Base-by-base conservation (phyloP, 805 yeast species). In the Kuraishia cidri region DNA sequence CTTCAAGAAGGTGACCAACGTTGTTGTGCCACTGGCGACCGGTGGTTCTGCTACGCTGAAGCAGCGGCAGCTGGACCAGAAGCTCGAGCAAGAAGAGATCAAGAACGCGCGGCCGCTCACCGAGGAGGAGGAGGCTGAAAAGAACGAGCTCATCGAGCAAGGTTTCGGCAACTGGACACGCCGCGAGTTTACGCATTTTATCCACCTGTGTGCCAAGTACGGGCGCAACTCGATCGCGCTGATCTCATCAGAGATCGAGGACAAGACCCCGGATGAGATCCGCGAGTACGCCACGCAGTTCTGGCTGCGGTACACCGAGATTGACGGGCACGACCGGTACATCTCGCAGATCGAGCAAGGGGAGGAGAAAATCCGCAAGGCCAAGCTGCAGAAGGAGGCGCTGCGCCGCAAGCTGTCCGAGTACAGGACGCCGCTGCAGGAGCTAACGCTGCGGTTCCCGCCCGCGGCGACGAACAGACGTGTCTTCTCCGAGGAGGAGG, bases 241-340 rank as follows among this genome's bases (percentile, higher is more conserved):
- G 2, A 88, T 92, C 36, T 78, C 94, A 0, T 48, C 69, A 9
- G 96, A 88, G 49, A 73, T 88, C 50, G 88, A 82, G 17, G 87
- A 79, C 33, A 92, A 92, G 55, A 69, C 87, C 0, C 53, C 62
- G 18, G 94, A 83, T 8, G 96, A 92, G 39, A 83, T 90, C 9
- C 56, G 75, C 37, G 79, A 72, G 24, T 92, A 90, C 52, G 77
- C 88, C 9, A 66, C 67, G 33, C 80, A 69, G 7, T 92, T 92
- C 54, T 92, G 97, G 98, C 47, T 67, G 17, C 69, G 80, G 33
- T 79, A 75, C 47, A 65, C 72, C 31, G 83, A 79, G 43, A 79
- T 92, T 40, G 97, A 90, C 22, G 95, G 95, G 8, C 80, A 79
- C 56, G 98, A 92, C 43, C 72, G 84, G 41, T 85, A 80, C 54